A percentile compares a stretch with the other conserved stretches of the same genome.
phyloP scores from a whole-genome alignment of 257 asterid genomes.

The Linderniella brevidens region DNA sequence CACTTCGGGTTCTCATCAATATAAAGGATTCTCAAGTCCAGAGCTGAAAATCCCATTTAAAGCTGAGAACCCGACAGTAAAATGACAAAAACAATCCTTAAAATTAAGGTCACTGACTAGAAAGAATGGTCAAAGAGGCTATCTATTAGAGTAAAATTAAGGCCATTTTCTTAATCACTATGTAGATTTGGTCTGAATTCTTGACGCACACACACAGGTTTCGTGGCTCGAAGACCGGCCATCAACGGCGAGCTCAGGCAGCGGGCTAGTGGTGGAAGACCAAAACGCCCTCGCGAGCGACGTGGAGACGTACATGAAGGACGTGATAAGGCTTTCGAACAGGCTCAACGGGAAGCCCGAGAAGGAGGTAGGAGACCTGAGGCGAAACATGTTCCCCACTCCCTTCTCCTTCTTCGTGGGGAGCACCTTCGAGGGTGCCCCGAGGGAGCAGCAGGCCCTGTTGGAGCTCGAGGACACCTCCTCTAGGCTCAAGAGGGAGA shows the following conservation, averaged over 20 bases:
- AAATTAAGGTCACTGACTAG: no score
- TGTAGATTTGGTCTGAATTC: no score
- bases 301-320: constrained; percentile 74
- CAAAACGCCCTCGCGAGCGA: constrained; percentile 46
- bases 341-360: constrained; percentile 76
- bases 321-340: constrained; percentile 72
- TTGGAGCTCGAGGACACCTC: constrained; percentile 88
- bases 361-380: constrained; percentile 56
- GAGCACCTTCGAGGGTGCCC: constrained; percentile 89
- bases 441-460: constrained; percentile 92
- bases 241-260: constrained; percentile 19
- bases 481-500: constrained; percentile 73
- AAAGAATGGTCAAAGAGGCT: no score
- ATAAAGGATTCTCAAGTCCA: no score
- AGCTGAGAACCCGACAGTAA: no score
- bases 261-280: constrained; percentile 28
- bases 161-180: no score
- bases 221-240: constrained; percentile 95
- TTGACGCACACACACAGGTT: no score
- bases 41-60: no score
- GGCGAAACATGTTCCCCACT: constrained; percentile 82
- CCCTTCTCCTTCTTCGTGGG: constrained; percentile 94
- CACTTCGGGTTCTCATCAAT: no score
- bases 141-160: no score
- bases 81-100: no score